Evolutionary conservation across 176 grass and related monocot genomes (phyloP).

Genomic region (Tillandsia leiboldiana): DNA sequence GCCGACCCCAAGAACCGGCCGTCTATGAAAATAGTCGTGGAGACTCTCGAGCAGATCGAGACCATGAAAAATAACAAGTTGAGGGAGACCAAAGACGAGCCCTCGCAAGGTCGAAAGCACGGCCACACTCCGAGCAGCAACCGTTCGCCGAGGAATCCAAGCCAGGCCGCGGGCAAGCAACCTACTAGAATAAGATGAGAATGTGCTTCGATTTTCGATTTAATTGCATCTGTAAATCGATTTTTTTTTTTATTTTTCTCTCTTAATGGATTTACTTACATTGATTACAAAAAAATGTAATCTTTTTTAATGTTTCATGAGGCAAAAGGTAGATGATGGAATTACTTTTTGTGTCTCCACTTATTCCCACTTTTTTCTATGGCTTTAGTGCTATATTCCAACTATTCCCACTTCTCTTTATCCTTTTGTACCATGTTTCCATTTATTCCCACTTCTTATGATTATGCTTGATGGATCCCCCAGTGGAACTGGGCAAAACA

Average conservation of each 20-base stretch:
- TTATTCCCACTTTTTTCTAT: too few species aligned
- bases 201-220: neutral
- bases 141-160: neutral
- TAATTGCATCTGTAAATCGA: neutral
- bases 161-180: neutral
- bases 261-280: neutral
- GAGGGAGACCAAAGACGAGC: neutral
- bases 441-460: too few species aligned
- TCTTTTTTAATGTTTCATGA: too few species aligned
- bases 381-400: too few species aligned
- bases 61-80: neutral
- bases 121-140: neutral
- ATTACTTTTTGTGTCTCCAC: too few species aligned
- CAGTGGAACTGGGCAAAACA: too few species aligned
- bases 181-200: neutral
- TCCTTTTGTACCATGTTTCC: too few species aligned
- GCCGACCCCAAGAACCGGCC: neutral
- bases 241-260: neutral
- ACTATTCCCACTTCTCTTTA: too few species aligned
- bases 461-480: too few species aligned
- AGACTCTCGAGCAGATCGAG: slow-evolving; percentile 7
- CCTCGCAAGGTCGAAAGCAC: neutral
- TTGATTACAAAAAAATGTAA: neutral
- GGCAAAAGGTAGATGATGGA: too few species aligned
- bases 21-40: slow-evolving; percentile 12